Base-by-base conservation (phyloP, 495 filamentous ascomycete species). In the Tuber microsphaerosporum region DNA sequence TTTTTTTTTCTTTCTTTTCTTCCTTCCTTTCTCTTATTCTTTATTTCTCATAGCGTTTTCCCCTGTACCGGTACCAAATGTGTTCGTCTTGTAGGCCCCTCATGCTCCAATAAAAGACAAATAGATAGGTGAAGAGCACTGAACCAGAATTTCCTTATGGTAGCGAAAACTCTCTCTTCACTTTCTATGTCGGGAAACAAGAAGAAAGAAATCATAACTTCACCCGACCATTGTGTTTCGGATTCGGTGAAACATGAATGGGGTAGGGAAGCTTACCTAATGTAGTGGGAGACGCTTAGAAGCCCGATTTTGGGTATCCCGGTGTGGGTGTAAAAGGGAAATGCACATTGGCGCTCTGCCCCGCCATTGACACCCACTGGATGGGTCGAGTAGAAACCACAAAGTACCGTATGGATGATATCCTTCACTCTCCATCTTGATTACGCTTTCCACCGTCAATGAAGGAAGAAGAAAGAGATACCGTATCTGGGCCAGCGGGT, bases 281-380 rank as follows among this genome's bases (percentile, higher is more conserved):
- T 75, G 76, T 79, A 79, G 56, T 16, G 26, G 26, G 4, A 75
- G 77, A 75, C 77, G 77, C 77, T 69, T 79, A 79, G 76, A 73
- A 73, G 65, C 70, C 75, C 76, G 70, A 79, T 79, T 79, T 79
- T 42, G 73, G 76, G 77, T 77, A 61, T 79, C 75, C 77, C 76
- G 76, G 77, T 69, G 77, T 76, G 77, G 77, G 77, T 75, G 76
- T 73, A 78, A 79, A 71, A 74, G 26, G 56, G 26, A 31, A 34
- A 65, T 65, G 56, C 26, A 19, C 26, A 65, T 65, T 65, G 56
- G 56, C 56, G 56, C 56, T 65, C 14, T 65, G 56, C 56, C 56
- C 56, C 56, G 56, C 56, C 56, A 65, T 65, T 65, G 56, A 4
- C 31, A 34, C 31, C 31, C 26, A 65, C 31, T 65, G 26, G 26